Conservation (phyloP, 2,329 filamentous ascomycete species). For the Botrytis medusae region DNA sequence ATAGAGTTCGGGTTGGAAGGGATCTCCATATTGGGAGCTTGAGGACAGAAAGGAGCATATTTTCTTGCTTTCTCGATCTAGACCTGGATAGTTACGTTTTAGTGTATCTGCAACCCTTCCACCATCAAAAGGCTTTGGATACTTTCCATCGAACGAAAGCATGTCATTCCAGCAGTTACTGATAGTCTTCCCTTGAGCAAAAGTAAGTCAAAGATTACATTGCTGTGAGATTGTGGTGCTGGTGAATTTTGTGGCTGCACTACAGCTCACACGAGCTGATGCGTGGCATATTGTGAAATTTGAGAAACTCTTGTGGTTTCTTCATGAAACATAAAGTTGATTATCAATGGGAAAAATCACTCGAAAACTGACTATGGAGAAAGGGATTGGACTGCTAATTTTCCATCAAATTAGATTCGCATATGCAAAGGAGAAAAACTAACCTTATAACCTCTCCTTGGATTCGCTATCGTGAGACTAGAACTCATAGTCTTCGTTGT, state of each 20-base stretch:
- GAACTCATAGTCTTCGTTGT: background rate
- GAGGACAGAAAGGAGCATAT: background rate
- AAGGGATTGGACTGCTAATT: background rate
- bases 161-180: background rate
- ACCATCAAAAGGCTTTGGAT: fast-evolving
- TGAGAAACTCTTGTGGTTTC: background rate
- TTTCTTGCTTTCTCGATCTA: background rate
- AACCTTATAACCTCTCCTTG: background rate
- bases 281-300: fast-evolving
- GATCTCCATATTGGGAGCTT: background rate
- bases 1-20: fast-evolving
- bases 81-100: background rate
- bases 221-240: background rate
- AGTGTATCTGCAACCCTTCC: background rate
- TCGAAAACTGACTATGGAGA: background rate
- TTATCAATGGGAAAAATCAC: fast-evolving
- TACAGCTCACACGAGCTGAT: background rate
- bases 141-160: fast-evolving
- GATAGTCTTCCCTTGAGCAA: fast-evolving
- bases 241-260: background rate
- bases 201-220: background rate
- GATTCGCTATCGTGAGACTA: background rate
- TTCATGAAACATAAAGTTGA: background rate
- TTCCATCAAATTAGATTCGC: background rate
- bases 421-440: background rate